A percentile compares a stretch with the other conserved stretches of the same genome.
phyloP scores from a whole-genome alignment of 2,329 filamentous ascomycete species.

The Hansfordia pulvinata region DNA sequence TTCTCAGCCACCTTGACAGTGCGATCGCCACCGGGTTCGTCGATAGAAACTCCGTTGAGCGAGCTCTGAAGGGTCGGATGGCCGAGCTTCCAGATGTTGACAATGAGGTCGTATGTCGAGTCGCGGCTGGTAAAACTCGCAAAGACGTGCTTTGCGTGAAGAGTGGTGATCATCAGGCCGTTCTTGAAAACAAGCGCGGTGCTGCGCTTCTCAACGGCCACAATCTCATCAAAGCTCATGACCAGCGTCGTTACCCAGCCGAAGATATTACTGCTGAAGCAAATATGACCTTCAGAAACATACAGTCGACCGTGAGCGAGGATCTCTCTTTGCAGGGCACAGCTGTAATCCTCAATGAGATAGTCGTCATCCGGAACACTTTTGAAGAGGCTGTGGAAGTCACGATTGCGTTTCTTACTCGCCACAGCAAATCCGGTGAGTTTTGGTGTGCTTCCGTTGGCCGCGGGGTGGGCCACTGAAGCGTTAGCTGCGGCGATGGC shows the following conservation, averaged over 20 bases:
- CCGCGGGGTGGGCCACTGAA: constrained; percentile 51
- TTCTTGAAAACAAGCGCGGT: constrained; percentile 95
- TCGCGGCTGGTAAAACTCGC: constrained; percentile 90
- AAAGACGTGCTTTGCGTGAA: constrained; percentile 92
- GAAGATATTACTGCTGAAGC: constrained; percentile 97
- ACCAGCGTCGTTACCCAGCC: constrained; percentile 97
- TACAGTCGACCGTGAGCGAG: constrained; percentile 87
- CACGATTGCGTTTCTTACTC: constrained; percentile 87
- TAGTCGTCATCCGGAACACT: constrained; percentile 98
- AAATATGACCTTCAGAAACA: constrained; percentile 92
- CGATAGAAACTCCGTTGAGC: constrained; percentile 73
- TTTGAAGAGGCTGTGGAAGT: constrained; percentile 88
- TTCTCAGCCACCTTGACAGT: constrained; percentile 64
- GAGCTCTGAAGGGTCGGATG: constrained; percentile 87
- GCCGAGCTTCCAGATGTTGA: constrained; percentile 96
- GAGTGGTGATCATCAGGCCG: constrained; percentile 88
- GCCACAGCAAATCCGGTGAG: constrained; percentile 92
- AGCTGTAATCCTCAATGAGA: constrained; percentile 96
- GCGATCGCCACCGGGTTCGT: constrained; percentile 76
- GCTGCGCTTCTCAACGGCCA: constrained; percentile 91
- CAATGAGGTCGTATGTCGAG: constrained; percentile 90
- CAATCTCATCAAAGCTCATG: constrained; percentile 96
- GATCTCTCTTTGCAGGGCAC: constrained; percentile 89
- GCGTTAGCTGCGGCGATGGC: constrained; percentile 57
- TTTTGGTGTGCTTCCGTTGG: constrained; percentile 50